Percentiles rank a stretch among this genome's conserved stretches.
Evolutionary conservation across 345 rosid genomes (phyloP).

Genomic region (Carallia brachiata): DNA sequence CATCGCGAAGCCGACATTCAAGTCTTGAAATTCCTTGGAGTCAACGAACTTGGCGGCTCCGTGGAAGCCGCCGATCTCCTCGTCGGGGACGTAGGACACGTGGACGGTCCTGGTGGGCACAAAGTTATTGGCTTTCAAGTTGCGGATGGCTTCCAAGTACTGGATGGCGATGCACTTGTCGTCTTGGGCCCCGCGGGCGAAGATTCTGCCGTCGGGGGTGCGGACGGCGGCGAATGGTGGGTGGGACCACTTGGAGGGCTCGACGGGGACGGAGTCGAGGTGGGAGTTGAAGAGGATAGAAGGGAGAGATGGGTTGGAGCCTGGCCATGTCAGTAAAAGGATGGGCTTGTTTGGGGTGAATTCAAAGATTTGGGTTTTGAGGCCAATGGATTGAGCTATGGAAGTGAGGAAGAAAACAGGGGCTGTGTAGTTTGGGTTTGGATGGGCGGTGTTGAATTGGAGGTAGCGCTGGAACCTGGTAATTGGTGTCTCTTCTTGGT

Average conservation of each 20-base stretch:
- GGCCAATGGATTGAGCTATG: slow-evolving; percentile 55
- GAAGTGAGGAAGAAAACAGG: slow-evolving; percentile 55
- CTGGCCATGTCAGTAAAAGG: slow-evolving; percentile 68
- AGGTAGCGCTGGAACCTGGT: slow-evolving; percentile 64
- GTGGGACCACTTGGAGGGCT: slow-evolving; percentile 70
- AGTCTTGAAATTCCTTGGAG: slow-evolving; percentile 55
- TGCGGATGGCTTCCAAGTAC: slow-evolving; percentile 74
- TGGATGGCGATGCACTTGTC: slow-evolving; percentile 84
- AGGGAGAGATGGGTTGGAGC: slow-evolving; percentile 64
- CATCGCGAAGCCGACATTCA: slow-evolving; percentile 75
- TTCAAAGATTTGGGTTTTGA: slow-evolving; percentile 42
- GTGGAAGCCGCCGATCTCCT: slow-evolving; percentile 76
- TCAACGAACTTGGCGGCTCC: slow-evolving; percentile 57
- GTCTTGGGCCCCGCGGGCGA: slow-evolving; percentile 85
- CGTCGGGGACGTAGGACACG: slow-evolving; percentile 70
- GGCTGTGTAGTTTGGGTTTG: slow-evolving; percentile 65
- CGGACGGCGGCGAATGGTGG: slow-evolving; percentile 79
- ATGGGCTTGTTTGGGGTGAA: slow-evolving; percentile 54
- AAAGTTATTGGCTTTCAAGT: slow-evolving; percentile 45
- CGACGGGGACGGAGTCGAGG: slow-evolving; percentile 90
- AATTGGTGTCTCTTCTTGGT: slow-evolving; percentile 37
- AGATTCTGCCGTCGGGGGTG: slow-evolving; percentile 55
- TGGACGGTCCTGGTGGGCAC: slow-evolving; percentile 59
- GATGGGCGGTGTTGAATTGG: slow-evolving; percentile 76
- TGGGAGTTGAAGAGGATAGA: slow-evolving; percentile 85